These are phyloP conservation scores for Neurospora sp. DNA, from an alignment of 495 filamentous ascomycete species.

Conservation along the genomic window DNA sequence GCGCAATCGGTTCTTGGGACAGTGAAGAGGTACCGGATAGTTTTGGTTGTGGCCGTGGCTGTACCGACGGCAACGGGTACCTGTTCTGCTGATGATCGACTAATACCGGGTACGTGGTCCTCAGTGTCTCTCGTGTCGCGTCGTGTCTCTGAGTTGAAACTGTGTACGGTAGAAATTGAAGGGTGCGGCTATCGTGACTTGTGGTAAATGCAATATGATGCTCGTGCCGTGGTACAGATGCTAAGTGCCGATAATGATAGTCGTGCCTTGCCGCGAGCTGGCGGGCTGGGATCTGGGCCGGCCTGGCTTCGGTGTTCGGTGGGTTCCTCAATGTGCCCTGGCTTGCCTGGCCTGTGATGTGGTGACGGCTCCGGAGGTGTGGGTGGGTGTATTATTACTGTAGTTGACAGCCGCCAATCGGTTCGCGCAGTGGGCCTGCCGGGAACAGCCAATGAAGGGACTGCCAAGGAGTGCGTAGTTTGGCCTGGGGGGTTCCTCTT, in stretches of 20 bases:
- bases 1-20: conserved; percentile 15
- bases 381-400: neutral
- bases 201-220: neutral
- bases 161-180: neutral
- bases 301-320: neutral
- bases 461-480: neutral
- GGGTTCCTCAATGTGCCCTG: neutral
- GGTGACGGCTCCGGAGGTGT: neutral
- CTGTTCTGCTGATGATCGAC: neutral
- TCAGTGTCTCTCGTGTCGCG: neutral
- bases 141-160: neutral
- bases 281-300: neutral
- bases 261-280: neutral
- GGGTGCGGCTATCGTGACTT: neutral
- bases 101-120: neutral
- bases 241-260: neutral
- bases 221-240: neutral
- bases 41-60: neutral
- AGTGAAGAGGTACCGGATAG: neutral
- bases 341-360: neutral
- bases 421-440: neutral
- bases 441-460: neutral
- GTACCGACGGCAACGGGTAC: neutral
- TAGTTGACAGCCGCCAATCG: neutral
- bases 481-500: neutral